Evolutionary conservation across 2,329 filamentous ascomycete species (phyloP), one percentile per base, ranked within the genome.

Genomic region (Colletotrichum incanum): DNA sequence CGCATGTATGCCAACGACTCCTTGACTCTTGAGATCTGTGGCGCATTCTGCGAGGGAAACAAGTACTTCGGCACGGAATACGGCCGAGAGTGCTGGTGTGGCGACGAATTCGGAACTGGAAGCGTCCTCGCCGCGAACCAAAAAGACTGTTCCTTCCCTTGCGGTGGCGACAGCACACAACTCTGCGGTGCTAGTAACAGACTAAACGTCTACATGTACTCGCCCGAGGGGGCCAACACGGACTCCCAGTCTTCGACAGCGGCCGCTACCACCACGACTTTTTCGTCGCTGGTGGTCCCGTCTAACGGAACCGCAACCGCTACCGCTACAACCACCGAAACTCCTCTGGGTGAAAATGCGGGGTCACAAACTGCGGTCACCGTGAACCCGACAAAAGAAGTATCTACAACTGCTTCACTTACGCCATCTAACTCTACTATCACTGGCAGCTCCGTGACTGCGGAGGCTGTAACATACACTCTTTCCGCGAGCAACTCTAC

Each of bases 11-110:
- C 81, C 8, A 73, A 77, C 41, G 78, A 82, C 41, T 75, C 73
- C 52, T 82, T 83, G 82, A 81, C 80, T 0, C 79, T 84, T 3
- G 80, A 83, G 26, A 73, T 63, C 1, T 82, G 81, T 41, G 78
- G 79, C 0, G 52, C 67, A 0, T 81, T 79, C 63, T 83, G 82
- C 20, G 70, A 75, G 2, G 76, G 75, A 2, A 79, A 71, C 28
- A 74, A 64, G 0, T 82, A 79, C 67, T 83, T 82, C 56, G 82
- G 80, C 0, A 68, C 75, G 3, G 80, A 82, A 37, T 84, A 83
- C 41, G 81, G 79, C 3, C 65, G 80, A 0, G 81, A 84, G 65
- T 84, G 83, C 64, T 84, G 79, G 60, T 84, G 83, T 39, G 83
- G 82, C 0, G 78, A 83, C 28, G 70, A 58, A 1, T 71, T 84